phyloP scores from a whole-genome alignment of 495 filamentous ascomycete genomes.

The Hyaloscypha bicolor region DNA sequence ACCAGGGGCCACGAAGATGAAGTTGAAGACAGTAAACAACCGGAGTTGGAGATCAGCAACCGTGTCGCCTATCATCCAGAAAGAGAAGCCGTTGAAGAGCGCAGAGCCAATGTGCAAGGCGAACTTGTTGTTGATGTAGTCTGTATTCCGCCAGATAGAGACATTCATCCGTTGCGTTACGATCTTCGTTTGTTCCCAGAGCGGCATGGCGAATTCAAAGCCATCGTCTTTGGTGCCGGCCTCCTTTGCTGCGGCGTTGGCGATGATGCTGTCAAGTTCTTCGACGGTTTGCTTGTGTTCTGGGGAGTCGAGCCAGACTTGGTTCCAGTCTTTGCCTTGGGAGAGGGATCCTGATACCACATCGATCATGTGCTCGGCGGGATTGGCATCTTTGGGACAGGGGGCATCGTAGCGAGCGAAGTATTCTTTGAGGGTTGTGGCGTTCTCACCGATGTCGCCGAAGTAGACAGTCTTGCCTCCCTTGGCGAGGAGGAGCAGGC shows the following conservation, averaged over 20 bases:
- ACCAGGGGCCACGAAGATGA: slow-evolving; percentile 40
- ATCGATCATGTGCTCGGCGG: slow-evolving; percentile 60
- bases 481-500: slow-evolving; percentile 45
- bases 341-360: slow-evolving; percentile 43
- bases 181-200: slow-evolving; percentile 38
- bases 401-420: slow-evolving; percentile 54
- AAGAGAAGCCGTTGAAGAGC: slow-evolving; percentile 60
- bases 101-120: slow-evolving; percentile 42
- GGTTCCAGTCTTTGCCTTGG: slow-evolving; percentile 46
- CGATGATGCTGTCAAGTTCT: slow-evolving; percentile 49
- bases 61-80: slow-evolving; percentile 40
- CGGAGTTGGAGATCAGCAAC: slow-evolving; percentile 39
- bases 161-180: slow-evolving; percentile 42
- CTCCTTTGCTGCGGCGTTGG: slow-evolving; percentile 32
- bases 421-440: slow-evolving; percentile 41
- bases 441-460: slow-evolving; percentile 45
- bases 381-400: slow-evolving; percentile 53
- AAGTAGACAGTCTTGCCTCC: slow-evolving; percentile 60
- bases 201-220: slow-evolving; percentile 52
- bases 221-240: slow-evolving; percentile 31
- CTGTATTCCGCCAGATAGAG: slow-evolving; percentile 41
- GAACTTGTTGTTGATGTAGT: slow-evolving; percentile 49
- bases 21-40: slow-evolving; percentile 43
- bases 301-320: slow-evolving; percentile 46
- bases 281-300: slow-evolving; percentile 42